phyloP scores from a whole-genome alignment of 208 protist genomes.

The Plasmodiophora brassicae region DNA sequence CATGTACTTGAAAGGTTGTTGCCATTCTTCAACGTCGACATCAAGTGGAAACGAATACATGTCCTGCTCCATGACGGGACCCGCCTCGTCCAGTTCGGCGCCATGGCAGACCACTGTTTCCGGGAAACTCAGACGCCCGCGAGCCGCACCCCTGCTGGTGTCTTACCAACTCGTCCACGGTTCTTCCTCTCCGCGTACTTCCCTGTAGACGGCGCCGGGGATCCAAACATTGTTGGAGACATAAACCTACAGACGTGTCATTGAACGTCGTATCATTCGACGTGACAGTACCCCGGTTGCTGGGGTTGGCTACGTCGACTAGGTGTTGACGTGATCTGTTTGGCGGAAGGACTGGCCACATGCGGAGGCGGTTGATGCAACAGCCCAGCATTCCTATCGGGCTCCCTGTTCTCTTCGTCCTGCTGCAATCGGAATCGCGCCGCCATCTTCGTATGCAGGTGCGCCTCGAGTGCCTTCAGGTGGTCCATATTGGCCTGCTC shows the following conservation, averaged over 20 bases:
- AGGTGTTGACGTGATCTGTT: no score
- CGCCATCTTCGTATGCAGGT: background rate
- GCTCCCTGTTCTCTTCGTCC: no score
- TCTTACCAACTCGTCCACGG: background rate
- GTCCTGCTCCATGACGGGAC: background rate
- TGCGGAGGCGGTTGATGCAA: no score
- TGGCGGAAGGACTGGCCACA: no score
- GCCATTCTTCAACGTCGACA: background rate
- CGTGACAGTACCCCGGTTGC: no score
- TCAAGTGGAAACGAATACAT: background rate
- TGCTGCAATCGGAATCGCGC: no score
- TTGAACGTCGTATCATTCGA: background rate
- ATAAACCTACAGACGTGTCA: background rate
- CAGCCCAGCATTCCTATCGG: no score
- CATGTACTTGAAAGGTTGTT: background rate
- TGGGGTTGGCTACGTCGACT: no score
- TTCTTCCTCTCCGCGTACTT: slow-evolving; percentile 4
- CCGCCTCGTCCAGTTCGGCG: background rate
- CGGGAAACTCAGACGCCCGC: background rate
- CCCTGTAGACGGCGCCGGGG: background rate
- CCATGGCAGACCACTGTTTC: no score
- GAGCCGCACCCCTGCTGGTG: background rate
- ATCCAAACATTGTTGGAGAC: background rate
- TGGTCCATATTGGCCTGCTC: background rate
- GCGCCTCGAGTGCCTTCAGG: background rate